These are phyloP conservation scores for Ceratocystis albifundus DNA, from an alignment of 2,329 filamentous ascomycete genomes.

Conservation along the genomic window DNA sequence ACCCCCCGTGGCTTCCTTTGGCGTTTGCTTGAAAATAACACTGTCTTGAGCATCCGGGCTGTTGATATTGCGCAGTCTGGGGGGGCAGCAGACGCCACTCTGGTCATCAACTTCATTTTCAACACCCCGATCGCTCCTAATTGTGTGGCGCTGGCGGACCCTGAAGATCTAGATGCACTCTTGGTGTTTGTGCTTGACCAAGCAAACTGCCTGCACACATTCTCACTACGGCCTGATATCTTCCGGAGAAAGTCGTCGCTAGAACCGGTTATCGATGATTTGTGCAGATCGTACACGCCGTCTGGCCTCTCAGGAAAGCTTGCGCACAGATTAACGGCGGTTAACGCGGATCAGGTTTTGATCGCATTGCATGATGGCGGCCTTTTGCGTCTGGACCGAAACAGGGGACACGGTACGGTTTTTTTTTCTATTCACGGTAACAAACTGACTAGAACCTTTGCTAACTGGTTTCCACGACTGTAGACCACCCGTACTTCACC, in stretches of 20 bases:
- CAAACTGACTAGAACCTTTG: background rate
- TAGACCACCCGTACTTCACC: conserved; percentile 43
- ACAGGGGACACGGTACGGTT: conserved; percentile 37
- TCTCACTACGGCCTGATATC: conserved; percentile 71
- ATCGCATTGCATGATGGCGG: conserved; percentile 72
- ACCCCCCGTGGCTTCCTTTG: conserved; percentile 82
- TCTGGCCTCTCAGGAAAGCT: conserved; percentile 65
- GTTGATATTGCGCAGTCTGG: conserved; percentile 55
- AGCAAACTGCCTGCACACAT: conserved; percentile 67
- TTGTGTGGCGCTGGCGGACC: conserved; percentile 74
- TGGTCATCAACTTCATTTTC: conserved; percentile 70
- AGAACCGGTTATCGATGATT: conserved; percentile 62
- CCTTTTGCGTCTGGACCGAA: conserved; percentile 58
- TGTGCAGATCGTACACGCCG: conserved; percentile 63
- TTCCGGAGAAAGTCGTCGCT: conserved; percentile 59
- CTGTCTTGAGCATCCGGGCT: conserved; percentile 68
- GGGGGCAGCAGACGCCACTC: conserved; percentile 54
- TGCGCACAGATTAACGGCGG: conserved; percentile 69
- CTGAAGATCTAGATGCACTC: conserved; percentile 63
- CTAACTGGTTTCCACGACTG: conserved; percentile 24
- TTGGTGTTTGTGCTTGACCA: conserved; percentile 70
- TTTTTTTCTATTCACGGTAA: background rate
- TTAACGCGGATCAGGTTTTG: conserved; percentile 61
- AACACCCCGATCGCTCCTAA: conserved; percentile 58
- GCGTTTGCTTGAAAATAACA: conserved; percentile 72